Evolutionary conservation across 805 yeast genomes (phyloP), one percentile per base, ranked within the genome.

Genomic region (Metschnikowia vanudenii): DNA sequence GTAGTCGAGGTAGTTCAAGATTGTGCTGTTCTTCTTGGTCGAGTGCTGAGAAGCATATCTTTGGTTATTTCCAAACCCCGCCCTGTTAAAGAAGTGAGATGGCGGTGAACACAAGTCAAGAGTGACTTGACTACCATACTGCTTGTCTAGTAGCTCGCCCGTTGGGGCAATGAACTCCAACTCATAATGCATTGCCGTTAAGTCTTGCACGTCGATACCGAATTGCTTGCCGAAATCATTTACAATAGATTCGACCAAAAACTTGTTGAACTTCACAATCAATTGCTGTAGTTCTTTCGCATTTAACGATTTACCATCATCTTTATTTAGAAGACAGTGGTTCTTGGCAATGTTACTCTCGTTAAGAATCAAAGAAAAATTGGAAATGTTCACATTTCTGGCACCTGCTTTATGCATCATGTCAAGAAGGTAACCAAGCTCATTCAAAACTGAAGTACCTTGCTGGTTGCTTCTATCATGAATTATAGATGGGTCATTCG

Each of bases 381-480:
- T 94, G 1, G 90, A 73, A 0, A 96, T 85, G 33, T 88, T 80
- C 57, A 92, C 89, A 55, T 57, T 61, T 32, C 79, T 77, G 0
- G 96, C 94, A 12, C 76, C 67, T 0, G 96, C 89, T 61, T 88
- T 87, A 35, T 76, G 76, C 67, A 92, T 76, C 99, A 94, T 92
- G 59, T 95, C 98, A 65, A 81, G 88, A 12, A 95, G 68, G 52
- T 89, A 88, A 0, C 97, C 99, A 38, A 91, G 68, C 60, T 94
- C 97, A 40, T 87, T 82, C 22, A 90, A 65, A 3, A 91, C 62
- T 2, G 86, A 81, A 1, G 75, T 67, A 0, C 76, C 75, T 44
- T 69, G 72, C 31, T 65, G 68, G 41, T 70, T 71, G 22, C 60
- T 60, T 6, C 52, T 37, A 6, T 47, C 44, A 7, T 60, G 41